Evolutionary conservation across 2,329 filamentous ascomycete genomes (phyloP), one percentile per base, ranked within the genome.

Genomic region (Alternaria dauci): DNA sequence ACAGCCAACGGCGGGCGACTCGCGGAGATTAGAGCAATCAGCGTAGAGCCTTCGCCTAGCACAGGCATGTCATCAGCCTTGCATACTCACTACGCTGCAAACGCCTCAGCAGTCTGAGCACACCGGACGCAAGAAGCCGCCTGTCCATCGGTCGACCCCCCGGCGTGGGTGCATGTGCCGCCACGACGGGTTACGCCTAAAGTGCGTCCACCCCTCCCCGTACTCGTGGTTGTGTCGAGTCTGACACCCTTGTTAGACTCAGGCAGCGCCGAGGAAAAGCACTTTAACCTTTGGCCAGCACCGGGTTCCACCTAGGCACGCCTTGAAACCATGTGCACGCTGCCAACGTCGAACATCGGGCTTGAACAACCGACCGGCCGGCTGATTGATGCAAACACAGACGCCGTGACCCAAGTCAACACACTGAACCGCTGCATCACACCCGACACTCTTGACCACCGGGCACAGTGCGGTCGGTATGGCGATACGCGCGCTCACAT

Each of bases 11-110:
- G 73, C 68, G 66, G 61, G 62, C 59, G 63, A 52, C 62, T 60
- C 46, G 67, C 73, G 68, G 74, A 76, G 66, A 76, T 76, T 77
- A 72, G 72, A 67, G 66, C 73, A 72, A 71, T 71, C 70, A 69
- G 66, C 63, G 57, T 59, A 55, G 55, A 53, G 60, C 39, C 6
- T 25, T 25, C 20, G 20, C 20, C 39, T 42, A 12, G 39, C 46
- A 50, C 20, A 34, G 30, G 46, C 46, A 50, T 50, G 46, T 26
- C 63, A 61, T 68, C 69, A 72, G 72, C 72, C 70, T 74, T 69
- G 67, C 66, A 54, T 20, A 44, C 52, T n/a, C 55, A 55, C 52
- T 36, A 42, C 58, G 50, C 51, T 61, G 41, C 52, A 34, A 23
- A 12, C 36, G 50, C 36, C 50, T 52, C 50, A 11, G 52, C 43